Evolutionary conservation across 2,329 filamentous ascomycete genomes (phyloP).

Genomic region (Apiospora koreana): DNA sequence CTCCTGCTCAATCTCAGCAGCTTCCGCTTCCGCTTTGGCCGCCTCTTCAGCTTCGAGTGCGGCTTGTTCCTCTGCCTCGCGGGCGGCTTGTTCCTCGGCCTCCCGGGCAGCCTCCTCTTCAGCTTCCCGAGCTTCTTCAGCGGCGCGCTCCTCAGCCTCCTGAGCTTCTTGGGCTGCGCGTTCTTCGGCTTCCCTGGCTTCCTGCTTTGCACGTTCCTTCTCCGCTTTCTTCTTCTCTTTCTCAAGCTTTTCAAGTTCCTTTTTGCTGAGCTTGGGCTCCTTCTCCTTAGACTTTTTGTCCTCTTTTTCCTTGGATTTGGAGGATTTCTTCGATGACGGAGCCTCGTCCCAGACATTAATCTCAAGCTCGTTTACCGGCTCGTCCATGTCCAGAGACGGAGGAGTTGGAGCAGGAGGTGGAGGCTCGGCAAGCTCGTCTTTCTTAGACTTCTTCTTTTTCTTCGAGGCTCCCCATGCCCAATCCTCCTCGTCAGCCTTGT

Average conservation of each 20-base stretch:
- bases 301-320: conserved; percentile 45
- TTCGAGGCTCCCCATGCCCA: conserved; percentile 41
- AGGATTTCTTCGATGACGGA: conserved; percentile 32
- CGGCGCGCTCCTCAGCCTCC: conserved; percentile 31
- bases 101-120: conserved; percentile 37
- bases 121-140: conserved; percentile 28
- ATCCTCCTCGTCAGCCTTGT: conserved; percentile 44
- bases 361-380: conserved; percentile 39
- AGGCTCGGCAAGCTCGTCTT: conserved; percentile 38
- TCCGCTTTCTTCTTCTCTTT: conserved; percentile 38
- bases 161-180: conserved; percentile 31
- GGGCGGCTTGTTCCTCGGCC: conserved; percentile 36
- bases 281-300: conserved; percentile 42
- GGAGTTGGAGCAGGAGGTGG: conserved; percentile 51
- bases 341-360: conserved; percentile 35
- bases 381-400: conserved; percentile 47
- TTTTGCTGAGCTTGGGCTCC: conserved; percentile 48
- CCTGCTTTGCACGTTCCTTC: conserved; percentile 46
- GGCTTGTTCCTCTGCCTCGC: conserved; percentile 21
- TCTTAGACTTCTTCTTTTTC: conserved; percentile 46
- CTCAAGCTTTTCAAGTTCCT: conserved; percentile 53
- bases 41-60: conserved; percentile 22
- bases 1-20: conserved; percentile 14
- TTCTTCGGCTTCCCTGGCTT: conserved; percentile 23
- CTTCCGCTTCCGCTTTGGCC: conserved; percentile 15